Base-by-base conservation (phyloP, 140 eudicot genomes). In the Bidens hawaiensis region DNA sequence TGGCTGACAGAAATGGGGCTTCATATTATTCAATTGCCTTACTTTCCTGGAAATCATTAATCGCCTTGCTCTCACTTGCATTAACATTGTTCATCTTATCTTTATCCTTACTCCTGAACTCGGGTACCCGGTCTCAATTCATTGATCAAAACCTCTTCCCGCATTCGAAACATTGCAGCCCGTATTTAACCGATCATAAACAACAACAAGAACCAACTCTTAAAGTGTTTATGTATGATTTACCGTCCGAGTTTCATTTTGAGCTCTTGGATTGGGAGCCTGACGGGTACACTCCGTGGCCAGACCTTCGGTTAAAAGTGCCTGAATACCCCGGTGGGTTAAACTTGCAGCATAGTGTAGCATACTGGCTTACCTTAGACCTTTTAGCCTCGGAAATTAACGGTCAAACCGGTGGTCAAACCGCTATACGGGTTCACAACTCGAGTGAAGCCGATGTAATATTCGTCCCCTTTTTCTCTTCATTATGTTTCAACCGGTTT, bases 391-490 rank as follows among this genome's bases (percentile, higher is more conserved):
- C 96, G 0, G 87, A 86, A 60, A 69, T 76, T 16, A 53, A 59
- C 13, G 60, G 65, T 69, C n/a, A n/a, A n/a, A 50, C 72, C 4
- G 60, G 33, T 14, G 84, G 73, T 38, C 78, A 83, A 14, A 76
- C 52, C 52, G 95, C 85, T 12, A 8, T 80, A 5, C 67, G 98
- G 70, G 93, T 91, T 19, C 78, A 19, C 14, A 83, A 91, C 58
- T 87, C 98, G 0, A 87, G 85, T 60, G 98, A 87, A 75, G 98
- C 98, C 25, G 96, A 91, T 80, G 80, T 91, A 5, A 56, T 91
- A 3, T 91, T 91, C 47, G 96, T 91, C 3, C 98, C 98, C 1
- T 91, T 84, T 61, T 91, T 91, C 64, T 87, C 98, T 4, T 91
- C 96, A 23, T 15, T 91, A 17, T 68, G 89, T 69, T 91, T 72